A percentile compares a stretch with the other conserved stretches of the same genome.
These are phyloP conservation scores for Sarcodon sp. DNA, from an alignment of 768 basidiomycete genomes.

Conservation along the genomic window DNA sequence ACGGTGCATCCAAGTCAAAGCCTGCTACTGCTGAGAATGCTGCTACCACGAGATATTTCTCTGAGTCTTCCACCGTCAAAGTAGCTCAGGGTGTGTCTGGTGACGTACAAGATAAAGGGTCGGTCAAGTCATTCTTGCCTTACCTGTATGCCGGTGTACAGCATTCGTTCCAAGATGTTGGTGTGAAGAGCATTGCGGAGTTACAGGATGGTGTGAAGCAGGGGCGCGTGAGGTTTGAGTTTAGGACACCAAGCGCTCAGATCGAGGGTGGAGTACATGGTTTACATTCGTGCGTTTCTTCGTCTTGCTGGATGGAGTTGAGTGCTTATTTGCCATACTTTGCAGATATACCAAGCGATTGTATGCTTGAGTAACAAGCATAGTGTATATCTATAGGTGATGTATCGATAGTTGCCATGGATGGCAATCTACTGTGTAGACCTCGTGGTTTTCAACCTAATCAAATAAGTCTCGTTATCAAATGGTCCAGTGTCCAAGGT, in stretches of 20 bases:
- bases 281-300: constrained; percentile 65
- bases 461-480: too few relatives aligned
- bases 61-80: constrained; percentile 84
- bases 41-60: constrained; percentile 93
- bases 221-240: constrained; percentile 76
- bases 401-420: too few relatives aligned
- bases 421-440: too few relatives aligned
- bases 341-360: constrained; percentile 45
- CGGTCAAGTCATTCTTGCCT: constrained; percentile 84
- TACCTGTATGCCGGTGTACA: constrained; percentile 75
- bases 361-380: constrained; percentile 21
- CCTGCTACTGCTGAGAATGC: constrained; percentile 68
- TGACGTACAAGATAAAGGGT: constrained; percentile 96
- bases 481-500: too few relatives aligned
- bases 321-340: constrained; percentile 1
- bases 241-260: constrained; percentile 91
- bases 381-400: too few relatives aligned
- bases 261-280: constrained; percentile 95
- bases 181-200: constrained; percentile 53
- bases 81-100: constrained; percentile 96
- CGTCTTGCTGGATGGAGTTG: background rate
- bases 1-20: constrained; percentile 26
- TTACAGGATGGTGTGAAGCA: constrained; percentile 52
- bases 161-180: constrained; percentile 92
- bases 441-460: too few relatives aligned